phyloP scores from a whole-genome alignment of 176 grass and related monocot genomes.

The Musa schizocarpa region DNA sequence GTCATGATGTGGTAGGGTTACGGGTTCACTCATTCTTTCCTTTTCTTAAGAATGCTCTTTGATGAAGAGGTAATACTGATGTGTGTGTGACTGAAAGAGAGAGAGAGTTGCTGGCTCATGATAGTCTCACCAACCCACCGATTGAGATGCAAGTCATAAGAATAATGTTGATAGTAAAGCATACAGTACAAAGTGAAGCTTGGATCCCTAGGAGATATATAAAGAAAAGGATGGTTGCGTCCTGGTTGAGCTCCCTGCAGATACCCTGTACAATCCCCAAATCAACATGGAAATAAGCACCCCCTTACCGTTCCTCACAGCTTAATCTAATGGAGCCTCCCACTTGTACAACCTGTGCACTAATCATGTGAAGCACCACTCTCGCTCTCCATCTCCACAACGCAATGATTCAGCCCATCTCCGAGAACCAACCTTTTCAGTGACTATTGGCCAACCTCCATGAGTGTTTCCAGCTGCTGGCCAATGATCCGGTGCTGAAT shows the following conservation, averaged over 20 bases:
- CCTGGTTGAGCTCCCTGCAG: neutral
- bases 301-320: neutral
- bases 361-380: conserved; percentile 23
- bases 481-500: neutral
- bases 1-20: neutral
- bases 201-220: neutral
- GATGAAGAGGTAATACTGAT: too few species aligned
- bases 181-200: neutral
- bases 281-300: neutral
- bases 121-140: neutral
- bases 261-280: neutral
- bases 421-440: neutral
- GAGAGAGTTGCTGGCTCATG: neutral
- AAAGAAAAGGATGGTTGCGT: neutral
- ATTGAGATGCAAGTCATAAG: neutral
- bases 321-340: neutral
- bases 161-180: neutral
- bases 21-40: too few species aligned
- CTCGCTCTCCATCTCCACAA: neutral
- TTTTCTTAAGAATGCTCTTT: too few species aligned
- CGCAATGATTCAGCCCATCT: conserved; percentile 12
- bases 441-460: too few species aligned
- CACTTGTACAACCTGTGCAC: conserved; percentile 22
- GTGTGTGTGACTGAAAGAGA: neutral
- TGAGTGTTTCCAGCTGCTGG: too few species aligned